phyloP scores from a whole-genome alignment of 257 asterid genomes.

The Buddleja alternifolia region DNA sequence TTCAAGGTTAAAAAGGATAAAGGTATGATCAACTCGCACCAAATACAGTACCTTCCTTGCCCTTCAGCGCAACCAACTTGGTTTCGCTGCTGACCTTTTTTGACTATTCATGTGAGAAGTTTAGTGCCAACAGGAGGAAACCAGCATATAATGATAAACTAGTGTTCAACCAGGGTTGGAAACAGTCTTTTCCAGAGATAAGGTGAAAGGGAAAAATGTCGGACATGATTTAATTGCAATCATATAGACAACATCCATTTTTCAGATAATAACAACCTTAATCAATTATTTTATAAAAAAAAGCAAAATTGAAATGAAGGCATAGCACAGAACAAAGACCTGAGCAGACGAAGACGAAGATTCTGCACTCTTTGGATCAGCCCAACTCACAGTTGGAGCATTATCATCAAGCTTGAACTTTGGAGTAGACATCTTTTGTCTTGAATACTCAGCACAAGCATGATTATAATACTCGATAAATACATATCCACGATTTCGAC shows the following conservation, averaged over 20 bases:
- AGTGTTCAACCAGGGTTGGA: not conserved
- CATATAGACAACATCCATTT: not conserved
- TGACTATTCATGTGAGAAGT: not conserved
- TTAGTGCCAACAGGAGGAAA: not conserved
- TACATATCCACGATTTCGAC: constrained; percentile 88
- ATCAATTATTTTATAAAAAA: constrained; percentile 13
- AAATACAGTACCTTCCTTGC: not conserved
- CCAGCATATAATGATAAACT: constrained; percentile 1
- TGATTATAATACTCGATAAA: constrained; percentile 92
- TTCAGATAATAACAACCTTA: not conserved
- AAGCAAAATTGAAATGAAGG: constrained; percentile 1
- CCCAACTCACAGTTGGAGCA: too few species aligned
- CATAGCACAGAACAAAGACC: constrained; percentile 45
- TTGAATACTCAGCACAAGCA: constrained; percentile 97
- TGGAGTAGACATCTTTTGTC: constrained; percentile 81
- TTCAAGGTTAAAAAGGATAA: not conserved
- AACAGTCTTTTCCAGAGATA: not conserved
- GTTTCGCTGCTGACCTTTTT: not conserved
- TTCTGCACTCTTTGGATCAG: constrained; percentile 88
- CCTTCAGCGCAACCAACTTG: not conserved
- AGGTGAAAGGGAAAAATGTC: not conserved
- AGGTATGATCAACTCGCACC: not conserved
- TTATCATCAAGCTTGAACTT: constrained; percentile 85
- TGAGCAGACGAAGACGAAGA: constrained; percentile 83
- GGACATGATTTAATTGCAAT: not conserved